phyloP scores from a whole-genome alignment of 441 rosid species.

The Syzygium syzygioides region DNA sequence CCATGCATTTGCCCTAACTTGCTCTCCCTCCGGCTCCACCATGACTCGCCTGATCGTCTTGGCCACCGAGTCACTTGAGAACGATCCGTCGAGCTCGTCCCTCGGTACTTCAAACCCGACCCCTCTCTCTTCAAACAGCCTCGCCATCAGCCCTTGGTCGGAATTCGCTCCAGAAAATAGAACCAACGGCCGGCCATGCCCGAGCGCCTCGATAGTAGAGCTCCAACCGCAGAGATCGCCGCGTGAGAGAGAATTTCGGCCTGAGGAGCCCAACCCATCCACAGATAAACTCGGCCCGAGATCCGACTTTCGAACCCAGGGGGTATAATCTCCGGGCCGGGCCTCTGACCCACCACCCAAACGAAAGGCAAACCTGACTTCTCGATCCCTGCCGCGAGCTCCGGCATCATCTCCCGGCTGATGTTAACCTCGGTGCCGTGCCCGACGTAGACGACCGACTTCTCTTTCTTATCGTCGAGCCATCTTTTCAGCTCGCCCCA shows the following conservation, averaged over 20 bases:
- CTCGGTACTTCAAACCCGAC: slow-evolving; percentile 22
- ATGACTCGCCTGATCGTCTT: slow-evolving; percentile 11
- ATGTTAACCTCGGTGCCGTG: neutral
- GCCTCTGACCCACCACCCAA: no score
- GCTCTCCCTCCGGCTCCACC: slow-evolving; percentile 18
- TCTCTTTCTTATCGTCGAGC: neutral
- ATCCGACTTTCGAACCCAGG: no score
- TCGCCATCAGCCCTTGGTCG: slow-evolving; percentile 6
- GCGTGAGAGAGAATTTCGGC: neutral
- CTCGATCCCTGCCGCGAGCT: no score
- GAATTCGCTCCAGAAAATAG: neutral
- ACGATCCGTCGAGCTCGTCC: slow-evolving; percentile 14
- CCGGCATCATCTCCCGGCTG: neutral
- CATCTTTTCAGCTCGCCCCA: neutral
- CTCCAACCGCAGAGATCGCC: neutral
- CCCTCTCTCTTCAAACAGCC: slow-evolving; percentile 12
- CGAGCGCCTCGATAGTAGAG: neutral
- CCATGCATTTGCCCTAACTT: slow-evolving; percentile 14
- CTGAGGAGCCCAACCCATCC: neutral
- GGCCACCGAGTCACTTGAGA: slow-evolving; percentile 20
- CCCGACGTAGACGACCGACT: neutral
- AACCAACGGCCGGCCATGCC: neutral
- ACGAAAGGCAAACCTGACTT: no score
- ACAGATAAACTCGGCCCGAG: neutral
- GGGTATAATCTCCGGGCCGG: no score